Conservation (phyloP, 202 grass and related monocot species). For the Musa balbisiana region DNA sequence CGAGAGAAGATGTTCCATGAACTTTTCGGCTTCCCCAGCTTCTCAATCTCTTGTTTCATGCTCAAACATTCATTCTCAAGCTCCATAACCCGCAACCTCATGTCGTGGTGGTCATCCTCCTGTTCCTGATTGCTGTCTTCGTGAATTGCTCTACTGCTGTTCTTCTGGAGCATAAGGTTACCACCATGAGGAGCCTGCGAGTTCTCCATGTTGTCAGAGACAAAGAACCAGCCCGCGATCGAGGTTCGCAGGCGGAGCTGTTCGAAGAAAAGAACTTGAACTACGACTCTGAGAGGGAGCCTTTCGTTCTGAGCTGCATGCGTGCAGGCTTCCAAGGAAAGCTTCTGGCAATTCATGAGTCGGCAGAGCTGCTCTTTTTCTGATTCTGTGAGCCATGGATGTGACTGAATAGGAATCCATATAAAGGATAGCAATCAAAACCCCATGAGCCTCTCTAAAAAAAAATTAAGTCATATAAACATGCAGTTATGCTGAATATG, state of each 20-base stretch:
- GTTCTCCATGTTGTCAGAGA: slow-evolving; percentile 44
- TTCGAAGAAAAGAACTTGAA: slow-evolving; percentile 85
- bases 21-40: slow-evolving; percentile 41
- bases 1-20: slow-evolving; percentile 41
- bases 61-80: slow-evolving; percentile 53
- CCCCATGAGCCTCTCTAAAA: too few relatives aligned
- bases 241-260: slow-evolving; percentile 69
- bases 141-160: not conserved
- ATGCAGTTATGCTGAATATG: too few relatives aligned
- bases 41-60: slow-evolving; percentile 57
- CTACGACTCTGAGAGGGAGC: slow-evolving; percentile 43
- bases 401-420: slow-evolving; percentile 31
- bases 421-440: too few relatives aligned
- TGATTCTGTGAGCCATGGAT: slow-evolving; percentile 56
- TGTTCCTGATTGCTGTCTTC: slow-evolving; percentile 11
- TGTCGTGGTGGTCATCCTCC: slow-evolving; percentile 29
- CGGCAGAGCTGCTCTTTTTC: slow-evolving; percentile 71
- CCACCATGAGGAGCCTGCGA: slow-evolving; percentile 23
- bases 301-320: slow-evolving; percentile 69
- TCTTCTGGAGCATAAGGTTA: slow-evolving; percentile 32
- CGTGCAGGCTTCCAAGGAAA: slow-evolving; percentile 63
- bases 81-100: slow-evolving; percentile 43
- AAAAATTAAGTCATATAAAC: too few relatives aligned
- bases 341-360: slow-evolving; percentile 69
- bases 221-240: slow-evolving; percentile 58